Evolutionary conservation across 768 basidiomycete species (phyloP).

Genomic region (Daedalea quercina): DNA sequence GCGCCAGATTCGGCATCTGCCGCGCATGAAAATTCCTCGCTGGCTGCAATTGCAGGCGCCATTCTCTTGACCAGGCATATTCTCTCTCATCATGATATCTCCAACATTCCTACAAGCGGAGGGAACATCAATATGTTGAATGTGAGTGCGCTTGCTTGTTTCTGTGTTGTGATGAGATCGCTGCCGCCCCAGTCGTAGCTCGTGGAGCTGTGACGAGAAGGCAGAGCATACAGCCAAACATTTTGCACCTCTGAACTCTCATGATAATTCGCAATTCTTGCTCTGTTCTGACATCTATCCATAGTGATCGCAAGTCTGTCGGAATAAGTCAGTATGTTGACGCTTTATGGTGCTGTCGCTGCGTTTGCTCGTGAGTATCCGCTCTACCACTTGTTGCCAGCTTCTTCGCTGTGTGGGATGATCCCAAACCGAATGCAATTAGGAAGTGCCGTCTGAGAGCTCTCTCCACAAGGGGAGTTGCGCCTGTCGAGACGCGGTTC

Average conservation of each 20-base stretch:
- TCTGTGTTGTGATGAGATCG: slow-evolving; percentile 16
- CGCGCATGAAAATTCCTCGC: too few relatives aligned
- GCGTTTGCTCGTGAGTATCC: too few relatives aligned
- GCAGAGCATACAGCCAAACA: slow-evolving; percentile 24
- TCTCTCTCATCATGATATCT: too few relatives aligned
- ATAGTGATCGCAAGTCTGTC: too few relatives aligned
- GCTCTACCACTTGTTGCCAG: too few relatives aligned
- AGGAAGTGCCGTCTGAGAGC: slow-evolving; percentile 25
- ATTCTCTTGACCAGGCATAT: too few relatives aligned
- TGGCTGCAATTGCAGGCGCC: too few relatives aligned
- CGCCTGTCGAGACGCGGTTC: slow-evolving; percentile 19
- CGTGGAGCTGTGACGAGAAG: slow-evolving; percentile 20
- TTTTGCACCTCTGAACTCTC: slow-evolving; percentile 20
- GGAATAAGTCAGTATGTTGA: too few relatives aligned
- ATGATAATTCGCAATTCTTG: not conserved
- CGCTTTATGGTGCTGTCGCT: too few relatives aligned
- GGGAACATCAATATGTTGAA: not conserved
- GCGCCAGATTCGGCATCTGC: too few relatives aligned
- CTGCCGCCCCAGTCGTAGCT: slow-evolving; percentile 26
- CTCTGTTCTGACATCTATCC: not conserved
- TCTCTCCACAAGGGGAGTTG: slow-evolving; percentile 6
- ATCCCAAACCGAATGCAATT: slow-evolving; percentile 25
- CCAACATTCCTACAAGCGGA: too few relatives aligned
- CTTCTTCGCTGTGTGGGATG: slow-evolving; percentile 10
- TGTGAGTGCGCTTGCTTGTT: slow-evolving; percentile 4